A percentile compares a stretch with the other conserved stretches of the same genome.
Conservation (phyloP, 257 asterid species). For the Ophiorrhiza pumila region DNA sequence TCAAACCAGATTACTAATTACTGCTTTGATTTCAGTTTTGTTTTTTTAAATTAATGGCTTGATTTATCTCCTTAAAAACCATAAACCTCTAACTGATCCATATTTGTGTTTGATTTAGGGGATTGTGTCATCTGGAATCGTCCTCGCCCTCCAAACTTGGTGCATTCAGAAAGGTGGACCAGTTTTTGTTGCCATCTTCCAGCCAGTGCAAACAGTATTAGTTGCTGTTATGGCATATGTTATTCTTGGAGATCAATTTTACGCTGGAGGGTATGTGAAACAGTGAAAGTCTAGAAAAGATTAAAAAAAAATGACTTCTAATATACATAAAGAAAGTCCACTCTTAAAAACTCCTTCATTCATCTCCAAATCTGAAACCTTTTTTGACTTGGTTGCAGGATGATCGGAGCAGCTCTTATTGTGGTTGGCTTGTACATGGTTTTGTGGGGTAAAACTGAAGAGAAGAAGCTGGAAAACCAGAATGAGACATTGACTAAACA, state of each 20-base stretch:
- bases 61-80: no score
- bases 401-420: constrained; percentile 69
- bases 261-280: constrained; percentile 69
- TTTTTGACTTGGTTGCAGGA: constrained; percentile 39
- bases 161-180: constrained; percentile 93
- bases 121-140: constrained; percentile 74
- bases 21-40: background rate
- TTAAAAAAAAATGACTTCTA: background rate
- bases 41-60: background rate
- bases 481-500: constrained; percentile 53
- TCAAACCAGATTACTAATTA: constrained; percentile 16
- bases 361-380: background rate
- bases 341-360: background rate
- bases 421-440: constrained; percentile 70
- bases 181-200: constrained; percentile 82
- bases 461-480: constrained; percentile 40
- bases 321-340: background rate
- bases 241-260: constrained; percentile 64
- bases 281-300: background rate
- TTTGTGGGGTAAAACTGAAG: constrained; percentile 78
- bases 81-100: background rate
- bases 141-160: constrained; percentile 83
- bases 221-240: constrained; percentile 78
- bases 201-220: constrained; percentile 82
- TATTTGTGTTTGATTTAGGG: constrained; percentile 49